These are phyloP conservation scores for Rubia balearica DNA, from an alignment of 305 asterid species.

Conservation along the genomic window DNA sequence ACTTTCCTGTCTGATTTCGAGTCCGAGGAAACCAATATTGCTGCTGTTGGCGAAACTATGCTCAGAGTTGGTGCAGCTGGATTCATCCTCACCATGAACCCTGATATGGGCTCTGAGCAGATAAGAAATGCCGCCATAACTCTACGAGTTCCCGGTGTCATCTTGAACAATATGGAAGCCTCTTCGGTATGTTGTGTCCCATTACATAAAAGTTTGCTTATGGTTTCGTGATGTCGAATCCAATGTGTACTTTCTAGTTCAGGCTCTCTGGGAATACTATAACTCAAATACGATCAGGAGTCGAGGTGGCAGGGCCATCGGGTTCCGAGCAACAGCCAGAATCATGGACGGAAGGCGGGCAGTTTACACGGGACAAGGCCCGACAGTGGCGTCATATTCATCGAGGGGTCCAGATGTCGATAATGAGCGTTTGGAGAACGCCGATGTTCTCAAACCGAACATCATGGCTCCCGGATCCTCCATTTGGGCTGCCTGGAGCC, in stretches of 20 bases:
- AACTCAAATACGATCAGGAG: slow-evolving; percentile 39
- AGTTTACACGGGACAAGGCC: slow-evolving; percentile 36
- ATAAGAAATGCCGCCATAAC: slow-evolving; percentile 35
- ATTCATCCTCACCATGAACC: slow-evolving; percentile 52
- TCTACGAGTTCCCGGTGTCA: slow-evolving; percentile 41
- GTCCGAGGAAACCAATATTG: slow-evolving; percentile 39
- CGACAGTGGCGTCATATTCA: slow-evolving; percentile 50
- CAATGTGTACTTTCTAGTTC: slow-evolving; percentile 4
- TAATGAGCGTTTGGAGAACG: slow-evolving; percentile 40
- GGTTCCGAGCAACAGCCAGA: slow-evolving; percentile 39
- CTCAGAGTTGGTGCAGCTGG: slow-evolving; percentile 48
- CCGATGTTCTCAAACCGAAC: slow-evolving; percentile 59
- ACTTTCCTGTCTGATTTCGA: slow-evolving; percentile 50
- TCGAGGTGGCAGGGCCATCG: slow-evolving; percentile 36
- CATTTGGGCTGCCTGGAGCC: slow-evolving; percentile 72
- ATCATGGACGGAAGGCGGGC: slow-evolving; percentile 51
- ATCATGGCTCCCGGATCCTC: slow-evolving; percentile 68
- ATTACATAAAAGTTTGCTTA: background rate
- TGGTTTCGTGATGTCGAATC: background rate
- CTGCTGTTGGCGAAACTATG: slow-evolving; percentile 40
- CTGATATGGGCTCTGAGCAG: slow-evolving; percentile 39
- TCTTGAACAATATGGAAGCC: slow-evolving; percentile 44
- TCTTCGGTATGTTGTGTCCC: slow-evolving; percentile 34
- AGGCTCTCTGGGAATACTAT: slow-evolving; percentile 53
- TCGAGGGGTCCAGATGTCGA: slow-evolving; percentile 62